Percentiles rank a stretch among this genome's conserved stretches.
phyloP scores from a whole-genome alignment of 192 early-diverging fungal genomes.

The Coemansia sp. region DNA sequence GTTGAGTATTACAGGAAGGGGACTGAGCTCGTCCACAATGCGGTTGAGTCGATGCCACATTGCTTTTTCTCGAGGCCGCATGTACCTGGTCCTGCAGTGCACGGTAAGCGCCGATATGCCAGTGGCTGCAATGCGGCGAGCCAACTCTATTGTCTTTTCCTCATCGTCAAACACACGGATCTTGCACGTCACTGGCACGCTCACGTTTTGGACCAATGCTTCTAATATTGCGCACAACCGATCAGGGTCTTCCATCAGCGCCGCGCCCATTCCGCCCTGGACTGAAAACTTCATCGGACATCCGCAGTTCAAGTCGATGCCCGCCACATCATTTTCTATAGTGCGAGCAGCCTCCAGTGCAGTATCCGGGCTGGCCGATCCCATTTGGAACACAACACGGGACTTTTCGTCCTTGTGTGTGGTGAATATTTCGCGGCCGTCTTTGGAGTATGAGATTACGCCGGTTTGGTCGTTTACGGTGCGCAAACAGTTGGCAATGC shows the following conservation, averaged over 20 bases:
- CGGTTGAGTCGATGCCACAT: conserved; percentile 81
- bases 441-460: conserved; percentile 74
- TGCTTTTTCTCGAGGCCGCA: conserved; percentile 76
- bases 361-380: conserved; percentile 81
- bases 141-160: conserved; percentile 79
- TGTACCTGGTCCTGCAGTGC: conserved; percentile 81
- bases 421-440: conserved; percentile 63
- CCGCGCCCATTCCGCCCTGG: conserved; percentile 92
- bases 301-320: conserved; percentile 96
- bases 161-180: conserved; percentile 75
- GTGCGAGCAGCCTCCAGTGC: conserved; percentile 82
- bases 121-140: conserved; percentile 78
- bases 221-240: conserved; percentile 72
- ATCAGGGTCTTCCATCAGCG: conserved; percentile 82
- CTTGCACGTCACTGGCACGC: conserved; percentile 86
- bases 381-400: conserved; percentile 87
- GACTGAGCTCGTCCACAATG: conserved; percentile 67
- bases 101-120: conserved; percentile 86
- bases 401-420: conserved; percentile 77
- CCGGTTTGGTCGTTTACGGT: conserved; percentile 71
- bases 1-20: conserved; percentile 86
- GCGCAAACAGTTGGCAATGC: conserved; percentile 72
- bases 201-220: conserved; percentile 68
- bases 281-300: conserved; percentile 97
- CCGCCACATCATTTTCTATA: conserved; percentile 85